Conservation (phyloP, 2,329 filamentous ascomycete species). For the Blumeria hordei region DNA sequence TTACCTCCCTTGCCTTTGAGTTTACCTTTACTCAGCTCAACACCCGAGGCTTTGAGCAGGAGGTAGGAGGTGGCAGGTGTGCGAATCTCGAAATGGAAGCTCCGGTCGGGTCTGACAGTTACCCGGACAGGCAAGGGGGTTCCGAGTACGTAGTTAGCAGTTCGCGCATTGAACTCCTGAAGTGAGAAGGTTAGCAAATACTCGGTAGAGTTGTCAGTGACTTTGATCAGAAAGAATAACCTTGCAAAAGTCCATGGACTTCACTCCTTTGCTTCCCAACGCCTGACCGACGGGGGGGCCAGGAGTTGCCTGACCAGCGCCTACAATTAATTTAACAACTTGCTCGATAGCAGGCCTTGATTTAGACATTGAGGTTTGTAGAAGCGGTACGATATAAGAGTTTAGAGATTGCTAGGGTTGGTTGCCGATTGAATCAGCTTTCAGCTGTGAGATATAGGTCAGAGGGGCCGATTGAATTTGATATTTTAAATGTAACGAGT, state of each 20-base stretch:
- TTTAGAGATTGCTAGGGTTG: too few species aligned
- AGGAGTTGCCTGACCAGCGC: conserved; percentile 80
- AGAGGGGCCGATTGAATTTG: too few species aligned
- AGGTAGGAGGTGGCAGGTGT: conserved; percentile 89
- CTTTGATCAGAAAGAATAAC: conserved; percentile 21
- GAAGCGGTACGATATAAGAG: not conserved
- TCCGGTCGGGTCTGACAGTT: conserved; percentile 75
- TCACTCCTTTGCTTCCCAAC: conserved; percentile 89
- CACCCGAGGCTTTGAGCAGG: conserved; percentile 59
- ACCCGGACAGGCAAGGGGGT: conserved; percentile 80
- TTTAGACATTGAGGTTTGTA: conserved; percentile 13
- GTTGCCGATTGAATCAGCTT: too few species aligned
- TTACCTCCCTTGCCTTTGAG: conserved; percentile 51
- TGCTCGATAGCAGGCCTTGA: conserved; percentile 25
- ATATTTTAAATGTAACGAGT: too few species aligned
- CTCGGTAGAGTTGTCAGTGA: conserved; percentile 1
- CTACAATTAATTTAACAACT: conserved; percentile 93
- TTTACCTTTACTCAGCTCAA: conserved; percentile 46
- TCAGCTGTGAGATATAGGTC: too few species aligned
- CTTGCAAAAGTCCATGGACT: conserved; percentile 99
- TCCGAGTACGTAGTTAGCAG: conserved; percentile 56
- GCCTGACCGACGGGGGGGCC: conserved; percentile 92
- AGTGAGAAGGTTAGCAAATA: conserved; percentile 2
- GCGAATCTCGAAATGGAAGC: conserved; percentile 79
- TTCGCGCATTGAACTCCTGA: conserved; percentile 92